Evolutionary conservation across 148 eudicot genomes (phyloP).

Genomic region (Pharnaceum exiguum): DNA sequence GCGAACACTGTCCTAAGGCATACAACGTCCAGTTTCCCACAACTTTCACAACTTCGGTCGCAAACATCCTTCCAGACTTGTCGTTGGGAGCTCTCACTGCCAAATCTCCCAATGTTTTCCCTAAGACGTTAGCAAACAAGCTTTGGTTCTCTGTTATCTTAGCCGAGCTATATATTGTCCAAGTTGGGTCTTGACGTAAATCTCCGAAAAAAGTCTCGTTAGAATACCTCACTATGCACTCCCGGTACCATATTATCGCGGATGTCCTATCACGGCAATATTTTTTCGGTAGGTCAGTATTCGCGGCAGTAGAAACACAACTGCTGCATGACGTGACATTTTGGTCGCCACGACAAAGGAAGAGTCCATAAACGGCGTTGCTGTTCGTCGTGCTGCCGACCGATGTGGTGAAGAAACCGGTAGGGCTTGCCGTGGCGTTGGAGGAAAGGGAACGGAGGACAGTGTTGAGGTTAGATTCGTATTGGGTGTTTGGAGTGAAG

Average conservation of each 20-base stretch:
- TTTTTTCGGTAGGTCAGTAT: constrained; percentile 3
- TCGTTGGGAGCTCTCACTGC: background rate
- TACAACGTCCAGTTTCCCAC: background rate
- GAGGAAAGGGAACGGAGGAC: constrained; percentile 34
- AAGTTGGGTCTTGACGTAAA: background rate
- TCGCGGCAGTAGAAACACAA: constrained; percentile 21
- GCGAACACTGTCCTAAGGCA: constrained; percentile 19
- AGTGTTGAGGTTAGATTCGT: constrained; percentile 30
- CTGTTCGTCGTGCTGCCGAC: constrained; percentile 8
- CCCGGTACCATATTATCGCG: constrained; percentile 24
- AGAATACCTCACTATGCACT: constrained; percentile 39
- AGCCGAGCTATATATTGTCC: background rate
- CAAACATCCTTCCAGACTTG: constrained; percentile 11
- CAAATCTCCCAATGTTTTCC: background rate
- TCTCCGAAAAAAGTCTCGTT: constrained; percentile 7
- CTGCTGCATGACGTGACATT: constrained; percentile 13
- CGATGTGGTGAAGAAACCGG: constrained; percentile 37
- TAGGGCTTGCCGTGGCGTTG: constrained; percentile 14
- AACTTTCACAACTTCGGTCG: background rate
- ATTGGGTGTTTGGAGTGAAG: constrained; percentile 18
- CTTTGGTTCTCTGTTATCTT: background rate
- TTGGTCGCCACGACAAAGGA: constrained; percentile 32
- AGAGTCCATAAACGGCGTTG: constrained; percentile 24
- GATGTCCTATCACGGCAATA: constrained; percentile 22
- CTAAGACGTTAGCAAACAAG: background rate